These are phyloP conservation scores for Pogostemon cablin DNA, from an alignment of 257 asterid species.

Conservation along the genomic window DNA sequence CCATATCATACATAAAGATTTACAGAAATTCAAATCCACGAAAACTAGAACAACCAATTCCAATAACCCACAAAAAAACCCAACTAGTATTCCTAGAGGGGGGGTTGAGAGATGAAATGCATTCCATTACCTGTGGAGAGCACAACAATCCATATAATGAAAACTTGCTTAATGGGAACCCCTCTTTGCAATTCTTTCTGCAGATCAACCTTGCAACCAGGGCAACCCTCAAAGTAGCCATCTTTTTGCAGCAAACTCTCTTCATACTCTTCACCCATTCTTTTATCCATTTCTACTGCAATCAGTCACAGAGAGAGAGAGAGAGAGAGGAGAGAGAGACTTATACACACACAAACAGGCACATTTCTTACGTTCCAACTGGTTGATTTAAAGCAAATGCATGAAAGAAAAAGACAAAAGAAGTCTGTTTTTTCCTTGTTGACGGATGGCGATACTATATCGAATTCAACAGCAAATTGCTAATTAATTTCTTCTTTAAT, in stretches of 20 bases:
- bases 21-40: background rate
- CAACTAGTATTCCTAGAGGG: background rate
- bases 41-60: background rate
- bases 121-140: conserved; percentile 45
- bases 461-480: too few relatives aligned
- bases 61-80: background rate
- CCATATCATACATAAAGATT: background rate
- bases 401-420: background rate
- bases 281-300: background rate
- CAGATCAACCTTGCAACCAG: conserved; percentile 62
- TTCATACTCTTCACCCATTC: conserved; percentile 35
- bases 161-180: conserved; percentile 51
- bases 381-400: background rate
- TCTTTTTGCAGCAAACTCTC: conserved; percentile 44
- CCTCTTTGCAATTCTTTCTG: conserved; percentile 44
- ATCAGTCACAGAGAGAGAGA: background rate
- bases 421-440: background rate
- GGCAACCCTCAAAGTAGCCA: conserved; percentile 49
- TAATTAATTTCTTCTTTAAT: too few relatives aligned
- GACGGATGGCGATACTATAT: too few relatives aligned
- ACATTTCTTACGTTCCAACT: background rate
- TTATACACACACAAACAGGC: background rate
- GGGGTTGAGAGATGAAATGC: background rate
- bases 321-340: background rate
- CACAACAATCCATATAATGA: conserved; percentile 54